Percentiles rank a stretch among this genome's conserved stretches.
Evolutionary conservation across 2,329 filamentous ascomycete genomes (phyloP).

Genomic region (Alternaria ethzedia): DNA sequence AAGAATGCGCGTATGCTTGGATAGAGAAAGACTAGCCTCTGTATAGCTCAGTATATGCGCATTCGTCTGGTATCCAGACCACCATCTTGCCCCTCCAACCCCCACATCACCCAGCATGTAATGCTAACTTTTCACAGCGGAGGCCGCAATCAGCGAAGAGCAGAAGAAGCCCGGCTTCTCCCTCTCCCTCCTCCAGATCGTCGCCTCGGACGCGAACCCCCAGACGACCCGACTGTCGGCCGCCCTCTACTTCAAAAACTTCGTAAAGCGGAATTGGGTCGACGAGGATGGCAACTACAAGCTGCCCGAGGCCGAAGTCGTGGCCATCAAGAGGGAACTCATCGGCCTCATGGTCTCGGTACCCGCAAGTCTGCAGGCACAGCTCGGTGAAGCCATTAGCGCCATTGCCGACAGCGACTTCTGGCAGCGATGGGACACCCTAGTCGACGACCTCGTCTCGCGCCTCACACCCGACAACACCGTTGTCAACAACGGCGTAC

Average conservation of each 20-base stretch:
- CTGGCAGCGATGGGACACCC: constrained; percentile 93
- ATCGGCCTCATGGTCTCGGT: constrained; percentile 97
- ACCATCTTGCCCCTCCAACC: constrained; percentile 1
- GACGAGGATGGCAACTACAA: constrained; percentile 96
- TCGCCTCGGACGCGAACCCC: constrained; percentile 75
- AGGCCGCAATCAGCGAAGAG: constrained; percentile 77
- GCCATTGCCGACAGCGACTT: constrained; percentile 98
- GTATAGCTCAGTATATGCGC: not conserved
- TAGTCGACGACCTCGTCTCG: constrained; percentile 89
- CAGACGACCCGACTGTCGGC: constrained; percentile 83
- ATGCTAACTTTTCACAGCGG: constrained; percentile 64
- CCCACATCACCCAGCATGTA: not conserved
- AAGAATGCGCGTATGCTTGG: not conserved
- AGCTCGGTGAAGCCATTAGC: constrained; percentile 95
- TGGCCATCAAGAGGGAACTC: constrained; percentile 90
- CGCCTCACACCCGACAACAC: constrained; percentile 82
- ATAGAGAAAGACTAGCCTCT: too few species aligned
- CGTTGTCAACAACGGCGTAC: constrained; percentile 87
- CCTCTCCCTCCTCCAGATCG: constrained; percentile 83
- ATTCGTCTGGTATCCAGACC: not conserved
- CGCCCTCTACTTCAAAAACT: constrained; percentile 98
- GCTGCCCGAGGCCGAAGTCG: constrained; percentile 80
- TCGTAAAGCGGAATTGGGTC: constrained; percentile 92
- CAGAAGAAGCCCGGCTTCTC: constrained; percentile 88
- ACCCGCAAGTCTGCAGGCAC: constrained; percentile 84